Percentiles rank a stretch among this genome's conserved stretches.
Evolutionary conservation across 768 basidiomycete genomes (phyloP).

Genomic region (Pleurotus tuber-regium): DNA sequence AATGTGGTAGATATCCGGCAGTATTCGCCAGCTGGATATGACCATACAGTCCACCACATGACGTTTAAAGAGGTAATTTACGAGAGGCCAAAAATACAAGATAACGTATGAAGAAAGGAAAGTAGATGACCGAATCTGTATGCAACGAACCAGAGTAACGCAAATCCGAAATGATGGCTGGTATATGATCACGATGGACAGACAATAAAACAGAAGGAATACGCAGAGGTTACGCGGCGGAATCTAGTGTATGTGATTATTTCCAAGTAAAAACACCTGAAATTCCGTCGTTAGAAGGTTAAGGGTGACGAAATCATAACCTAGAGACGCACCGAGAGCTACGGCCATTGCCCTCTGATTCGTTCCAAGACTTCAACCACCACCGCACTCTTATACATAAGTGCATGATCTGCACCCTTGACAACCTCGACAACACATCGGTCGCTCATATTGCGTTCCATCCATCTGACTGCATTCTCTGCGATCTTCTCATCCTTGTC

Average conservation of each 20-base stretch:
- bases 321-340: conserved; percentile 1
- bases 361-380: conserved; percentile 84
- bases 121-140: conserved; percentile 4
- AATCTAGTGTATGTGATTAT: not conserved
- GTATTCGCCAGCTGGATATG: not conserved
- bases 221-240: not conserved
- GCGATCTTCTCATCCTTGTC: conserved; percentile 92
- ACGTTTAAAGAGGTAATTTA: conserved; percentile 2
- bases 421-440: conserved; percentile 79
- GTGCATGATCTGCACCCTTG: conserved; percentile 84
- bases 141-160: not conserved
- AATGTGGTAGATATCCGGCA: conserved; percentile 1
- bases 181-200: not conserved
- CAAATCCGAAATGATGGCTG: conserved; percentile 6
- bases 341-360: conserved; percentile 52
- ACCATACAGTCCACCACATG: not conserved
- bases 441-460: conserved; percentile 83
- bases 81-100: conserved; percentile 7
- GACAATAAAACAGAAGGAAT: not conserved
- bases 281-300: not conserved
- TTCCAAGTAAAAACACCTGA: not conserved
- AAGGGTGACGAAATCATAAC: not conserved
- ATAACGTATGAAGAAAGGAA: not conserved
- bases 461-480: conserved; percentile 88
- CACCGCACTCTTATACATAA: conserved; percentile 90